phyloP scores from a whole-genome alignment of 805 yeast species.

The Geotrichum ghanense region DNA sequence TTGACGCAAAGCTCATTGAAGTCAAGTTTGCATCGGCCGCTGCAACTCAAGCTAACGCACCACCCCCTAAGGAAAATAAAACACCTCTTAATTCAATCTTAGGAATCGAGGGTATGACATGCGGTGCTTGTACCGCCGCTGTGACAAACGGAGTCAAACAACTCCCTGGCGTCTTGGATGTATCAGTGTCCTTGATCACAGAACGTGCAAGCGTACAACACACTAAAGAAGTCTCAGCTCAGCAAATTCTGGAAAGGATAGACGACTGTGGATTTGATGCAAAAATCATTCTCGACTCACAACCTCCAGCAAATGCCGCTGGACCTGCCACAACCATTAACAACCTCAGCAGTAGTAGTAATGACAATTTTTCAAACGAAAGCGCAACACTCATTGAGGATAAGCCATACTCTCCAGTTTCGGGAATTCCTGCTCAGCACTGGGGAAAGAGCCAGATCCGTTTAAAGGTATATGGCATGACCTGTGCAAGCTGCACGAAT shows the following conservation, averaged over 20 bases:
- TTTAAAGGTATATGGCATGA: slow-evolving; percentile 46
- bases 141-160: slow-evolving; percentile 43
- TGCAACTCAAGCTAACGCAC: too few relatives aligned
- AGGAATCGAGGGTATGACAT: slow-evolving; percentile 71
- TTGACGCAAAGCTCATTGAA: slow-evolving; percentile 35
- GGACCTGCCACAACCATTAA: not conserved
- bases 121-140: slow-evolving; percentile 71
- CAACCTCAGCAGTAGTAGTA: too few relatives aligned
- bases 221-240: slow-evolving; percentile 23
- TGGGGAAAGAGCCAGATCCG: too few relatives aligned
- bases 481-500: slow-evolving; percentile 43
- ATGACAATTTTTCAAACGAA: not conserved
- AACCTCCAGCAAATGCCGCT: not conserved
- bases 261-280: slow-evolving; percentile 75
- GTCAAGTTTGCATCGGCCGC: not conserved
- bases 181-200: slow-evolving; percentile 61
- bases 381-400: slow-evolving; percentile 8
- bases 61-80: not conserved
- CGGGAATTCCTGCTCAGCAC: too few relatives aligned
- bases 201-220: slow-evolving; percentile 58
- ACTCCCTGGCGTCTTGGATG: slow-evolving; percentile 40
- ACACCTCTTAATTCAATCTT: not conserved
- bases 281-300: slow-evolving; percentile 12
- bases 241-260: slow-evolving; percentile 38
- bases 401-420: not conserved